Percentiles rank a stretch among this genome's conserved stretches.
These are phyloP conservation scores for Epichloe gansuensis DNA, from an alignment of 2,329 filamentous ascomycete species.

Conservation along the genomic window DNA sequence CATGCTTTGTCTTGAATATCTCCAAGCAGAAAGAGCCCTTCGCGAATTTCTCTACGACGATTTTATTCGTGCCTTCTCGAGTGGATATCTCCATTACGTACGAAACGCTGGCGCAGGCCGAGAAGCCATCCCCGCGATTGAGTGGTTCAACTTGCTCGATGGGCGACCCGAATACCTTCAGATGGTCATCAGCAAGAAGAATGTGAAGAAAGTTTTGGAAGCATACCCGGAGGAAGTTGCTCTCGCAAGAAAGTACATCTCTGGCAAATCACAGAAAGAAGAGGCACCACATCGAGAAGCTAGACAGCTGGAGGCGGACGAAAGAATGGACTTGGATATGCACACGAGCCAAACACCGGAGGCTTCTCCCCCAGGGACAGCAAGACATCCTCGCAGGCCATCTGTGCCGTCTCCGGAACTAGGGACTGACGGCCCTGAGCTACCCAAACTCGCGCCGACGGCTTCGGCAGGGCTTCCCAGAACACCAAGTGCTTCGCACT, in stretches of 20 bases:
- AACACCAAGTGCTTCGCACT: constrained; percentile 11
- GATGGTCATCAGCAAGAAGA: constrained; percentile 23
- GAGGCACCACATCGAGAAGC: neutral
- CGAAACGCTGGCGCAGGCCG: constrained; percentile 11
- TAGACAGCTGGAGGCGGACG: neutral
- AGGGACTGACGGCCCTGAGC: constrained; percentile 8
- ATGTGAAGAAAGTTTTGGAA: constrained; percentile 21
- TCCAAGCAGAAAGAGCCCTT: constrained; percentile 21
- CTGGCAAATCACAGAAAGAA: neutral
- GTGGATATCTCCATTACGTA: constrained; percentile 30
- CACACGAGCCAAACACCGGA: neutral
- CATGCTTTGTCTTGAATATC: constrained; percentile 28
- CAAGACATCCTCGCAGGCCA: neutral
- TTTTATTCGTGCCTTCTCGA: constrained; percentile 33
- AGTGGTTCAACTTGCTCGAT: constrained; percentile 27
- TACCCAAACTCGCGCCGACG: constrained; percentile 9
- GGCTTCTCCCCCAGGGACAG: neutral
- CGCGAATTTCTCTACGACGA: constrained; percentile 38
- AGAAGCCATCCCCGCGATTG: constrained; percentile 23
- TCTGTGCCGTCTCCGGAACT: constrained; percentile 10
- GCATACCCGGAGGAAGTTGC: constrained; percentile 22
- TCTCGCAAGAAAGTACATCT: constrained; percentile 5
- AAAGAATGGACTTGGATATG: constrained; percentile 4
- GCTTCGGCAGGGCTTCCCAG: constrained; percentile 7
- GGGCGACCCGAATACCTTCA: constrained; percentile 17